Conservation (phyloP, 371 early-diverging fungal genomes). For the Mortierella polycephala region DNA sequence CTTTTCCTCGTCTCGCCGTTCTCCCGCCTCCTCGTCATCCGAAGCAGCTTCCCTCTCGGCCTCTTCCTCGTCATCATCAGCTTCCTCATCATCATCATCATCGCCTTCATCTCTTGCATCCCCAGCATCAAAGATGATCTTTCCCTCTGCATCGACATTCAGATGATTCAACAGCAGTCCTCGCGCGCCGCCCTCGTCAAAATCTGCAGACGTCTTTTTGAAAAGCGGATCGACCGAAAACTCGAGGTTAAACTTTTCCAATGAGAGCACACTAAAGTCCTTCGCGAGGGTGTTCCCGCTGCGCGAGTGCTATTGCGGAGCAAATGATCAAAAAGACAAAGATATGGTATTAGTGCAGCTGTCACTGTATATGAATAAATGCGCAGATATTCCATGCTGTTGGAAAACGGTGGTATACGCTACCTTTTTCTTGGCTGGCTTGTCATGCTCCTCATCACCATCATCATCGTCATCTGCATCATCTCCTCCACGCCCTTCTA, state of each 20-base stretch:
- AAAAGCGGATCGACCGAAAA: slow-evolving; percentile 96
- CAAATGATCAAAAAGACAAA: slow-evolving; percentile 12
- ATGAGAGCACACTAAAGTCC: slow-evolving; percentile 79
- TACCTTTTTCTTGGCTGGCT: slow-evolving; percentile 57
- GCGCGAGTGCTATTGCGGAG: slow-evolving; percentile 30
- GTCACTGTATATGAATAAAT: neutral
- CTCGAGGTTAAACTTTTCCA: slow-evolving; percentile 93
- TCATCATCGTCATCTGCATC: slow-evolving; percentile 64
- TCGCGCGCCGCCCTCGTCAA: slow-evolving; percentile 98
- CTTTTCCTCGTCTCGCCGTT: slow-evolving; percentile 2
- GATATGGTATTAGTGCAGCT: neutral
- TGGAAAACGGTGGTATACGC: neutral
- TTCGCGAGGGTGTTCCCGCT: slow-evolving; percentile 82
- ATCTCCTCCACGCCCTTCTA: slow-evolving; percentile 32
- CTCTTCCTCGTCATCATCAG: slow-evolving; percentile 42
- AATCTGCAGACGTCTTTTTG: slow-evolving; percentile 97
- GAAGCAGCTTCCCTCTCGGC: slow-evolving; percentile 29
- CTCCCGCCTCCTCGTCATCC: neutral
- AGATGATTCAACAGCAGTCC: slow-evolving; percentile 92
- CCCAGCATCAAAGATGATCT: slow-evolving; percentile 94
- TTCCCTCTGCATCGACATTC: slow-evolving; percentile 81
- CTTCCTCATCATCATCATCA: slow-evolving; percentile 41
- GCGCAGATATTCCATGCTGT: neutral
- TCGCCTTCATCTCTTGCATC: slow-evolving; percentile 72
- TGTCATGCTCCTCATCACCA: slow-evolving; percentile 58